Percentiles rank a stretch among this genome's conserved stretches.
Conservation (phyloP, 345 rosid genomes). For the Salix caprea region DNA sequence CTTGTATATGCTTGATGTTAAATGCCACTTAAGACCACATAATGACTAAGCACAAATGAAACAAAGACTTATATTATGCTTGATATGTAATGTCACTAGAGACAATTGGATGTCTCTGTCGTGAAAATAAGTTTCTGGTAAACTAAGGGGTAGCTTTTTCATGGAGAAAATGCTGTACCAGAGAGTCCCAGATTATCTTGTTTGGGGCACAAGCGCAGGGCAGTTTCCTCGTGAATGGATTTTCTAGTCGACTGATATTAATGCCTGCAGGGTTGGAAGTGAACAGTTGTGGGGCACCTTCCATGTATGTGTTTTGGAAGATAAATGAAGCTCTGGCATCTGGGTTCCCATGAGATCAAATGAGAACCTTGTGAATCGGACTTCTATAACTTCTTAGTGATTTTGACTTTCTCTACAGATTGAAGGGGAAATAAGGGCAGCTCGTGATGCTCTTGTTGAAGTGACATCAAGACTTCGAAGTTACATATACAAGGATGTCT, state of each 20-base stretch:
- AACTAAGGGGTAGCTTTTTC: background rate
- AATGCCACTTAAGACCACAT: background rate
- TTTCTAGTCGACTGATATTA: background rate
- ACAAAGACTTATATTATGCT: background rate
- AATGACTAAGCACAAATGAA: background rate
- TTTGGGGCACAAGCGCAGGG: background rate
- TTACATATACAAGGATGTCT: conserved; percentile 62
- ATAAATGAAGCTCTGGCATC: conserved; percentile 7
- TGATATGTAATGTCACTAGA: background rate
- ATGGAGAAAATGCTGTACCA: background rate
- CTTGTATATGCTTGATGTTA: conserved; percentile 12
- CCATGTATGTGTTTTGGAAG: background rate
- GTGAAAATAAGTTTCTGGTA: background rate
- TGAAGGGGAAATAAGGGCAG: conserved; percentile 83
- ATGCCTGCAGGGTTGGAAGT: background rate
- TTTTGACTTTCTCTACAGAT: conserved; percentile 48
- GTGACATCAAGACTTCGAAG: conserved; percentile 70
- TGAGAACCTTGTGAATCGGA: conserved; percentile 1
- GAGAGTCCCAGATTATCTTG: background rate
- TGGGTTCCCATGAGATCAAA: conserved; percentile 2
- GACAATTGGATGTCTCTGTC: background rate
- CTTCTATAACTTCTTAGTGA: conserved; percentile 15
- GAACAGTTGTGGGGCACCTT: conserved; percentile 2
- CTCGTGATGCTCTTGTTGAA: conserved; percentile 91
- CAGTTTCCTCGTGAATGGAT: background rate